Base-by-base conservation (phyloP, 306 rosid genomes). In the Parietaria judaica region DNA sequence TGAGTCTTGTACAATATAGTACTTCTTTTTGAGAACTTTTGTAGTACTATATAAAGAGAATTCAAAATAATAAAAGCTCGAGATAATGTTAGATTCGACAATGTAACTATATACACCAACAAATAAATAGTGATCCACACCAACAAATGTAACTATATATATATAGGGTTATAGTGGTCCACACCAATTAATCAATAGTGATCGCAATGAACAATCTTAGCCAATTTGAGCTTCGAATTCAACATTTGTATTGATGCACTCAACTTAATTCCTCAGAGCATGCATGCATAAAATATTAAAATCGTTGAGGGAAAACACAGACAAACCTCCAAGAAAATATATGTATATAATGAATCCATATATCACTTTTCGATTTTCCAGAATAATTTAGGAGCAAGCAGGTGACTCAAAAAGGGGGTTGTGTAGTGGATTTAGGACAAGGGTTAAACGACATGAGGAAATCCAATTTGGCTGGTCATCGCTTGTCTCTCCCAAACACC, bases 391-490 rank as follows among this genome's bases (percentile, higher is more conserved):
- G 61, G 49, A 70, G 56, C 73, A 67, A 71, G 35, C 64, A 38
- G 59, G 59, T 55, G 64, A 55, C 64, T 49, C 41, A 64, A 37
- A 58, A 65, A 53, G n/a, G 17, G 72, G 72, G 39, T 17, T 39
- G 15, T 14, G 67, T 67, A 70, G 74, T 54, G 65, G 66, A 63
- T 60, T n/a, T 75, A 73, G 41, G 83, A 83, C 86, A 77, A 63
- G 58, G 58, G 78, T 70, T 67, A 67, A 72, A 74, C 68, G 90
- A 76, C 86, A 83, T 65, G 60, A 60, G 65, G 76, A 81, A 84
- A 76, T 79, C 68, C 79, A 61, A 76, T 72, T 78, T 83, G 67
- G 82, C 74, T 58, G 79, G 55, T 72, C 76, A 64, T 74, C 73
- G 63, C 55, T 78, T 74, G 86, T 79, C 82, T 70, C 70, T 68